These are phyloP conservation scores for Trichoderma endophyticum DNA, from an alignment of 2,329 filamentous ascomycete species.

Conservation along the genomic window DNA sequence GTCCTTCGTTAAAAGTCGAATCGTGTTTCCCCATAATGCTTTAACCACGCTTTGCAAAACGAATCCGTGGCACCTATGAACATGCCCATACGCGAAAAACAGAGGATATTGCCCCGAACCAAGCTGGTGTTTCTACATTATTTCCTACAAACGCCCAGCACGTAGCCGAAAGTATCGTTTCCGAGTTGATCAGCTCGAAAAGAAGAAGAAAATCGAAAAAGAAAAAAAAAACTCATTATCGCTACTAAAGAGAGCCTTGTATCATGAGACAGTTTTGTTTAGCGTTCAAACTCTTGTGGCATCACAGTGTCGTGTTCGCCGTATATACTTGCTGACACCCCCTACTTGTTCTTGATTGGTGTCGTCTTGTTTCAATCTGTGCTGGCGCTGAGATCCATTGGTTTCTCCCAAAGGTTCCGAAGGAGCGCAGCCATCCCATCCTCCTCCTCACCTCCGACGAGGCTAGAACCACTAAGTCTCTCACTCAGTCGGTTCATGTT, in stretches of 20 bases:
- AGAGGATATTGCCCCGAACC: neutral
- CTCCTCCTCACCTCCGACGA: conserved; percentile 48
- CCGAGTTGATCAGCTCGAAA: neutral
- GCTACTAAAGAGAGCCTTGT: neutral
- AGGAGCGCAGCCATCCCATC: conserved; percentile 51
- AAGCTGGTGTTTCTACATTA: neutral
- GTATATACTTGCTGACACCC: neutral
- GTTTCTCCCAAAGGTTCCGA: conserved; percentile 61
- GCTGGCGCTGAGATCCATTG: conserved; percentile 55
- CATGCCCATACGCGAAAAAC: neutral
- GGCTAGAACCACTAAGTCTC: conserved; percentile 48
- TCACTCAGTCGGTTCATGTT: conserved; percentile 41
- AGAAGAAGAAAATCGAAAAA: neutral
- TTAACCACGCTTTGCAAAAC: neutral
- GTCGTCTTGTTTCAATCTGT: conserved; percentile 9
- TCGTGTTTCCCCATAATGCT: neutral
- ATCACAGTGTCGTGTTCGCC: neutral
- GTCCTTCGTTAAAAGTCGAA: neutral
- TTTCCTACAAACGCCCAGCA: conserved; percentile 7
- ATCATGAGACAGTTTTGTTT: neutral
- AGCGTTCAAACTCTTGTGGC: neutral
- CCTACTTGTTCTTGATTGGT: neutral
- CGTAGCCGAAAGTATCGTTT: neutral
- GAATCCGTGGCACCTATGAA: neutral
- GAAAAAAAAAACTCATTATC: neutral